A percentile compares a stretch with the other conserved stretches of the same genome.
These are phyloP conservation scores for Pisolithus albus DNA, from an alignment of 768 basidiomycete genomes.

Conservation along the genomic window DNA sequence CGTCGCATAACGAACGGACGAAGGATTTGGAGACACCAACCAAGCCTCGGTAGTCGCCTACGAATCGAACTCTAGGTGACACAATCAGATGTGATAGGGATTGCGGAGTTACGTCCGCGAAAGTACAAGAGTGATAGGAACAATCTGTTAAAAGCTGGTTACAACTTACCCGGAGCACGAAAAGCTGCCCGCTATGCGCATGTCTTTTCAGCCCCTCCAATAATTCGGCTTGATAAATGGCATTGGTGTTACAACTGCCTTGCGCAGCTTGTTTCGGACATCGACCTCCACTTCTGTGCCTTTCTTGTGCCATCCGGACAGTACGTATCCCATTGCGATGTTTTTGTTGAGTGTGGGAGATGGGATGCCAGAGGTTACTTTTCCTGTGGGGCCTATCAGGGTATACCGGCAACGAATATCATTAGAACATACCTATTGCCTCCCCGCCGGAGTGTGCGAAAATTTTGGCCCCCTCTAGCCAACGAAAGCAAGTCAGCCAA, in stretches of 20 bases:
- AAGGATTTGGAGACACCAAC: no score
- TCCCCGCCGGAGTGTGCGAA: slow-evolving; percentile 49
- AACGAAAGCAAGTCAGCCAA: no score
- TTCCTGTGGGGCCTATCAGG: slow-evolving; percentile 36
- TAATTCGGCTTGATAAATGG: slow-evolving; percentile 85
- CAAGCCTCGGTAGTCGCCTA: no score
- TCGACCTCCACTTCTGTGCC: slow-evolving; percentile 81
- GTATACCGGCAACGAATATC: neutral
- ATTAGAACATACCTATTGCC: slow-evolving; percentile 47
- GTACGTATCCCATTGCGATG: slow-evolving; percentile 93
- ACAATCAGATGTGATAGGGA: no score
- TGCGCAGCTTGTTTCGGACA: slow-evolving; percentile 73
- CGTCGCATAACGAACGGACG: no score
- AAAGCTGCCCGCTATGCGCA: no score
- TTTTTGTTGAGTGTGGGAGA: slow-evolving; percentile 86
- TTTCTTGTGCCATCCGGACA: slow-evolving; percentile 80
- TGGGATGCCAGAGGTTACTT: slow-evolving; percentile 91
- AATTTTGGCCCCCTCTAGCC: slow-evolving; percentile 71
- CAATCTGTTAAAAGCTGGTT: neutral
- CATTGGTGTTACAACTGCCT: slow-evolving; percentile 72
- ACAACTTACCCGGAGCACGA: neutral
- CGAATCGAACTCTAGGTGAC: no score
- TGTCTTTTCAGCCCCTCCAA: slow-evolving; percentile 47
- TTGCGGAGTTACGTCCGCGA: no score
- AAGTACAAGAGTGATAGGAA: neutral